phyloP scores from a whole-genome alignment of 495 filamentous ascomycete genomes.

The Xylaria palmicola region DNA sequence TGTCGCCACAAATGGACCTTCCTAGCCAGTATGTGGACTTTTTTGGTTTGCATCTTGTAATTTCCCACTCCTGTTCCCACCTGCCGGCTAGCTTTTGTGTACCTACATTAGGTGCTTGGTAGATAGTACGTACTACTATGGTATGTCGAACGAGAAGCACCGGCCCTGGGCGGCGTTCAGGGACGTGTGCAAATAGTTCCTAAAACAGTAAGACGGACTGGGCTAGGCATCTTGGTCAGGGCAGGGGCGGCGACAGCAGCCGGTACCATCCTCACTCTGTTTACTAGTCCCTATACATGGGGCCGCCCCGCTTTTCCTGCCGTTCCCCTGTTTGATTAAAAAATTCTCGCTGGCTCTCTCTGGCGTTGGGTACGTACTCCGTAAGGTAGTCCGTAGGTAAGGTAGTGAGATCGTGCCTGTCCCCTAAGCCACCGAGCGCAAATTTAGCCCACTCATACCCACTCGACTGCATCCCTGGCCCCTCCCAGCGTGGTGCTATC shows the following conservation, averaged over 20 bases:
- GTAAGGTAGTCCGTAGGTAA: neutral
- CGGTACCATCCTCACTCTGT: neutral
- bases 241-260: neutral
- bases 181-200: conserved; percentile 8
- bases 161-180: neutral
- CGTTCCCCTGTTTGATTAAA: neutral
- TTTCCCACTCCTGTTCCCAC: conserved; percentile 6
- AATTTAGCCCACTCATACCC: conserved; percentile 11
- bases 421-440: conserved; percentile 4
- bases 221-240: neutral
- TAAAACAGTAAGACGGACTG: conserved; percentile 1
- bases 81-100: neutral
- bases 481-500: conserved; percentile 4
- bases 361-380: neutral
- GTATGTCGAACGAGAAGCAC: neutral
- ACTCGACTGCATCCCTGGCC: neutral
- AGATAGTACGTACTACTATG: too few relatives aligned
- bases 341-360: conserved; percentile 10
- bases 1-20: neutral
- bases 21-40: too few relatives aligned
- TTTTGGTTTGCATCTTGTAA: conserved; percentile 1
- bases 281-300: neutral
- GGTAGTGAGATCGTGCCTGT: conserved; percentile 5
- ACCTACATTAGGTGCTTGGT: too few relatives aligned
- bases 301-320: neutral